Evolutionary conservation across 2,329 filamentous ascomycete species (phyloP), one percentile per base, ranked within the genome.

Genomic region (Trichoderma brevicompactum): DNA sequence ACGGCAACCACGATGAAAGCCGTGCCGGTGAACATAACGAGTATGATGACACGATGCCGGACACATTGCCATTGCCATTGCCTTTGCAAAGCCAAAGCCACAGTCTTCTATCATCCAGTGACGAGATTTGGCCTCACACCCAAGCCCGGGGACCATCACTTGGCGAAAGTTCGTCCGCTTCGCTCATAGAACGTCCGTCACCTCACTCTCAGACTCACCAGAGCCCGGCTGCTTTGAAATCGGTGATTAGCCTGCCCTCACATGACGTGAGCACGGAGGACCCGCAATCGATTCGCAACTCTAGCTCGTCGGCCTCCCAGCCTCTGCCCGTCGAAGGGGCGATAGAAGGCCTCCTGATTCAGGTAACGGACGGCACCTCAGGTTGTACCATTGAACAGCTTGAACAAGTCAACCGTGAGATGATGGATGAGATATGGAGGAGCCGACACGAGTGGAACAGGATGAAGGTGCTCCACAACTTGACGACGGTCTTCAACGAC

Each of bases 341-440:
- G 36, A 80, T 92, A 28, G 76, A 80, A 2, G 75, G 80, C 7
- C 83, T 96, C 64, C 82, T 92, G 65, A 75, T 82, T 0, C 81
- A 87, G 43, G 80, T 97, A 40, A 88, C 89, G 0, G 79, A 85
- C 34, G 82, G 83, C 50, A 94, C 91, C 2, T 89, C 87, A 19
- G 92, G 92, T 0, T 92, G 91, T 75, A 91, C 89, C 0, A 91
- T 99, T 60, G 95, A 99, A 79, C 94, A 99, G 76, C 81, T 99
- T 19, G 94, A 98, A 81, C 94, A 98, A 77, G 89, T 97, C 75
- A 94, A 94, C 75, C 89, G 93, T 7, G 88, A 90, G 70, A 81
- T 98, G 68, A 98, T 98, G 94, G 91, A 94, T 67, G 87, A 89
- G 68, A 85, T 98, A 50, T 99, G 95, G 95, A 84, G 83, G 67